A percentile compares a stretch with the other conserved stretches of the same genome.
Evolutionary conservation across 345 rosid genomes (phyloP).

Genomic region (Microthlaspi erraticum): DNA sequence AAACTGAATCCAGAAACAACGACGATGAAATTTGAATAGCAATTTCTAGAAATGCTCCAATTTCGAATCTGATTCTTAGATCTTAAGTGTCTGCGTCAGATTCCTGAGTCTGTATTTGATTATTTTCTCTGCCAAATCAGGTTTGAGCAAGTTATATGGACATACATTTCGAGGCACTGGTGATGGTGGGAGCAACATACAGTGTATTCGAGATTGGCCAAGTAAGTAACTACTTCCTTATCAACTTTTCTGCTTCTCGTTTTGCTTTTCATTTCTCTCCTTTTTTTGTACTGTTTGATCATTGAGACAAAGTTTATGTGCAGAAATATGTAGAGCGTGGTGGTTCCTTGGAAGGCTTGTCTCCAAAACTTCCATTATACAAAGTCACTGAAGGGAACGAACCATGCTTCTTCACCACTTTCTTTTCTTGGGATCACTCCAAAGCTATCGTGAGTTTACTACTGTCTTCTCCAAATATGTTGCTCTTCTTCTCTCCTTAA

Average conservation of each 20-base stretch:
- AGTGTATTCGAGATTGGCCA: no score
- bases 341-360: conserved; percentile 75
- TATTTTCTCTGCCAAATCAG: conserved; percentile 43
- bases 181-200: conserved; percentile 69
- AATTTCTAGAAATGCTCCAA: not conserved
- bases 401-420: conserved; percentile 89
- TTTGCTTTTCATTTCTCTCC: no score
- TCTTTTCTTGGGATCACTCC: conserved; percentile 85
- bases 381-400: conserved; percentile 97
- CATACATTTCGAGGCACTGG: conserved; percentile 75
- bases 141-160: conserved; percentile 79
- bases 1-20: conserved; percentile 8
- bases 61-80: conserved; percentile 11
- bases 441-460: conserved; percentile 68
- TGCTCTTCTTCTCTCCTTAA: not conserved
- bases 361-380: conserved; percentile 83
- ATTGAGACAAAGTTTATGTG: conserved; percentile 33
- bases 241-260: no score
- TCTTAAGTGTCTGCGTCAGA: conserved; percentile 15
- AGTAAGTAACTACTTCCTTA: no score
- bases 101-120: not conserved
- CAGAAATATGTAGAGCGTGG: conserved; percentile 89
- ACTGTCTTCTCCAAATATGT: not conserved
- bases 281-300: conserved; percentile 25
- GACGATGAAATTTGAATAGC: conserved; percentile 1